phyloP scores from a whole-genome alignment of 441 rosid genomes.

The Gossypium lobatum region DNA sequence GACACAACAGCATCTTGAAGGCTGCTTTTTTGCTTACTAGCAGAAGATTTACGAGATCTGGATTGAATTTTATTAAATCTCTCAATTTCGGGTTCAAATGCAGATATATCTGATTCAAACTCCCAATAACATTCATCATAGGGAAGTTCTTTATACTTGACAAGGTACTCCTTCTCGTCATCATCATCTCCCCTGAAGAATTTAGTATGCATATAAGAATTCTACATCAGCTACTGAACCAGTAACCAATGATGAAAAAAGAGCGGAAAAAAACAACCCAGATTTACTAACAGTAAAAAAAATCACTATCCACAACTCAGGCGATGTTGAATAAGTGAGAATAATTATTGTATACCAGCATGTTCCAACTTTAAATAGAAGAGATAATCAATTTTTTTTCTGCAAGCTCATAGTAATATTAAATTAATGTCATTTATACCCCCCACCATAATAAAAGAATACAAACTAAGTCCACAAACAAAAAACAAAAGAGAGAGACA shows the following conservation, averaged over 20 bases:
- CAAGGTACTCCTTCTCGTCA: slow-evolving; percentile 72
- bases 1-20: slow-evolving; percentile 39
- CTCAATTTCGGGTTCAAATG: slow-evolving; percentile 88
- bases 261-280: not conserved
- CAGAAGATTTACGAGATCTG: slow-evolving; percentile 44
- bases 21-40: slow-evolving; percentile 45
- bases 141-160: slow-evolving; percentile 90
- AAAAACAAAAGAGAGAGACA: not conserved
- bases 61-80: slow-evolving; percentile 63
- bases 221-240: slow-evolving; percentile 8
- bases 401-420: not conserved
- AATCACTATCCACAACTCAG: not conserved
- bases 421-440: not conserved
- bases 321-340: not conserved
- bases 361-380: not conserved
- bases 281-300: not conserved
- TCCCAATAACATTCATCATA: slow-evolving; percentile 99
- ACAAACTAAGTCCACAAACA: not conserved
- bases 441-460: not conserved
- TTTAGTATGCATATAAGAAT: slow-evolving; percentile 19
- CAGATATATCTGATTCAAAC: slow-evolving; percentile 79
- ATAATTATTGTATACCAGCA: not conserved
- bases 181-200: slow-evolving; percentile 74
- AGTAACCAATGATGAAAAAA: slow-evolving; percentile 10
- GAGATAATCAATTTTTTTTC: not conserved